These are phyloP conservation scores for Pleurozium schreberi DNA, from an alignment of 225 moss, liverwort and hornwort species.

Conservation along the genomic window DNA sequence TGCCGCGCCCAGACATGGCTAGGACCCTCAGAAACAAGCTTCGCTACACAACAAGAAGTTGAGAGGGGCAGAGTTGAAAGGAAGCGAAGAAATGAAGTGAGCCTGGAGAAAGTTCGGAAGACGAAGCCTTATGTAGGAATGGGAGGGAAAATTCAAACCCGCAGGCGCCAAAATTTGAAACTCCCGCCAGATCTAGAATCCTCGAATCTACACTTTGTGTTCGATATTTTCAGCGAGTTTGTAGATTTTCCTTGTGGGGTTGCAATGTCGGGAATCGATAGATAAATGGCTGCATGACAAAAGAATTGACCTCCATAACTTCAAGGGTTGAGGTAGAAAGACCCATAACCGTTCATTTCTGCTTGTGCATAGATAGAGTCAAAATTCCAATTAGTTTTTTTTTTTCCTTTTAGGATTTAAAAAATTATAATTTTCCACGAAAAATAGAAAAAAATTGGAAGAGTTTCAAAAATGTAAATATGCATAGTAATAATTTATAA, in stretches of 20 bases:
- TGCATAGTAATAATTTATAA: not conserved
- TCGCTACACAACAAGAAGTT: accelerated
- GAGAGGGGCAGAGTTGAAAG: accelerated
- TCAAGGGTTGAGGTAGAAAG: no score
- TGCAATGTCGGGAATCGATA: not conserved
- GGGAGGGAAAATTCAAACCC: not conserved
- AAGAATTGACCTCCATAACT: no score
- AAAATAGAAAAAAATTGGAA: no score
- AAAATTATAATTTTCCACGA: not conserved
- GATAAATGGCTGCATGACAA: not conserved
- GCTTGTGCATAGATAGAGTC: no score
- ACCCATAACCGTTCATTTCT: not conserved
- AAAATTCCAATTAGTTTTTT: not conserved
- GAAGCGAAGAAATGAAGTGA: accelerated
- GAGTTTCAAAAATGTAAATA: not conserved
- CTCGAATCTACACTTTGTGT: not conserved
- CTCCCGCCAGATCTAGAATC: not conserved
- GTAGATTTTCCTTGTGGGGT: not conserved
- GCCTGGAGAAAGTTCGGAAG: accelerated
- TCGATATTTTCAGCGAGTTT: not conserved
- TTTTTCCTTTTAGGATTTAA: not conserved
- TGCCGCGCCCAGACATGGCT: constrained; percentile 18
- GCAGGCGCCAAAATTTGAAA: constrained; percentile 13
- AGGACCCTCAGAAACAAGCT: not conserved
- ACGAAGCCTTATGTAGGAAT: not conserved